phyloP scores from a whole-genome alignment of 2,329 filamentous ascomycete genomes.

The Dothidotthia symphoricarpi region DNA sequence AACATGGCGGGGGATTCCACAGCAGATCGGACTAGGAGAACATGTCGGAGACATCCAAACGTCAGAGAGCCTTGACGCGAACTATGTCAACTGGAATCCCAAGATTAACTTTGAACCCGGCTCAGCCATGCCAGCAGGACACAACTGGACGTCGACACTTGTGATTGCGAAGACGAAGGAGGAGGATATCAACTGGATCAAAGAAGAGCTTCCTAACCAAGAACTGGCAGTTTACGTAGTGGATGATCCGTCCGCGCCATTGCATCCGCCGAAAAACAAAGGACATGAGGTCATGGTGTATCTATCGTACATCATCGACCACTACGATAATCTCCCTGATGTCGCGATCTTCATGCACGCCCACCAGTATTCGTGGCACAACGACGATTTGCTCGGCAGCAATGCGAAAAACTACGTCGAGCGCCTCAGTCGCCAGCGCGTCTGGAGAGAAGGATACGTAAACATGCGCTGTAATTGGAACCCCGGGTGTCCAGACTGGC shows the following conservation, averaged over 20 bases:
- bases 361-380: slow-evolving; percentile 59
- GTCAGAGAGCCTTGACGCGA: slow-evolving; percentile 22
- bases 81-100: slow-evolving; percentile 42
- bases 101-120: slow-evolving; percentile 34
- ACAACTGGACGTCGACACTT: slow-evolving; percentile 54
- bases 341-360: slow-evolving; percentile 62
- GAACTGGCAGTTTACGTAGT: slow-evolving; percentile 52
- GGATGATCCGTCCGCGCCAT: slow-evolving; percentile 48
- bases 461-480: slow-evolving; percentile 58
- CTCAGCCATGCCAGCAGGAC: slow-evolving; percentile 42
- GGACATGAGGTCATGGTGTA: slow-evolving; percentile 65
- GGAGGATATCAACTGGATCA: slow-evolving; percentile 58
- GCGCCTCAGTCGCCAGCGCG: slow-evolving; percentile 47
- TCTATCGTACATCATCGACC: slow-evolving; percentile 60
- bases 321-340: slow-evolving; percentile 60
- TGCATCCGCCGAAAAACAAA: slow-evolving; percentile 56
- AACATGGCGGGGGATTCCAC: slow-evolving; percentile 42
- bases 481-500: slow-evolving; percentile 56
- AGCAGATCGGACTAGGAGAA: slow-evolving; percentile 44
- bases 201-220: slow-evolving; percentile 51
- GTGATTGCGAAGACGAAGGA: slow-evolving; percentile 54
- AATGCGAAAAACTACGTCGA: slow-evolving; percentile 48
- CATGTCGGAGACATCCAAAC: slow-evolving; percentile 21
- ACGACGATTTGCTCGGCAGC: slow-evolving; percentile 51
- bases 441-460: slow-evolving; percentile 53